Evolutionary conservation across 768 basidiomycete species (phyloP).

Genomic region (Phallus indusiatus): DNA sequence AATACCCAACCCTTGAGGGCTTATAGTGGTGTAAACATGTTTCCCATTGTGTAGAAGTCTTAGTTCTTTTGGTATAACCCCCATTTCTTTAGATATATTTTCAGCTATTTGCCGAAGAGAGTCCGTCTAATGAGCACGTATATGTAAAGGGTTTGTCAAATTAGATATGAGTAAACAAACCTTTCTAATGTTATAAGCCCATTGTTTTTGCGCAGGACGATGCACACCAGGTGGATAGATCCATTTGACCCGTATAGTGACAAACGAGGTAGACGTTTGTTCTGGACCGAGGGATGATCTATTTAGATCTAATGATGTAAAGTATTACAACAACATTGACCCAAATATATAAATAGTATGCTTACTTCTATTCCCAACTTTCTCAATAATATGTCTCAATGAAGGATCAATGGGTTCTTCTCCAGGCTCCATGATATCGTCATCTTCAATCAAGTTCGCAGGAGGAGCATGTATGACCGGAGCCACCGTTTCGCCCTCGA

Average conservation of each 20-base stretch:
- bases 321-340: not conserved
- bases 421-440: constrained; percentile 28
- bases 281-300: constrained; percentile 15
- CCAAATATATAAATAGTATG: not conserved
- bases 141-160: not conserved
- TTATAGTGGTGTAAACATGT: constrained; percentile 60
- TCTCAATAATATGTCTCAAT: not conserved
- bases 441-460: constrained; percentile 30
- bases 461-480: constrained; percentile 34
- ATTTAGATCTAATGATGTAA: not conserved
- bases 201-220: constrained; percentile 22
- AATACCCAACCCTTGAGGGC: constrained; percentile 53
- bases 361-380: not conserved
- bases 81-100: constrained; percentile 48
- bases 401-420: not conserved
- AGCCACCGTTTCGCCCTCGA: constrained; percentile 21
- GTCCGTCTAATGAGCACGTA: constrained; percentile 1
- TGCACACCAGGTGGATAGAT: constrained; percentile 48
- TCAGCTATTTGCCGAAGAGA: not conserved
- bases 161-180: constrained; percentile 25
- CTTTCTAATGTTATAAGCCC: constrained; percentile 49
- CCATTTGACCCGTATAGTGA: constrained; percentile 55
- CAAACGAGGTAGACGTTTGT: constrained; percentile 19
- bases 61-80: constrained; percentile 39
- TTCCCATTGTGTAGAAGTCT: constrained; percentile 53